Evolutionary conservation across 495 filamentous ascomycete genomes (phyloP).

Genomic region (Penicillium herquei): DNA sequence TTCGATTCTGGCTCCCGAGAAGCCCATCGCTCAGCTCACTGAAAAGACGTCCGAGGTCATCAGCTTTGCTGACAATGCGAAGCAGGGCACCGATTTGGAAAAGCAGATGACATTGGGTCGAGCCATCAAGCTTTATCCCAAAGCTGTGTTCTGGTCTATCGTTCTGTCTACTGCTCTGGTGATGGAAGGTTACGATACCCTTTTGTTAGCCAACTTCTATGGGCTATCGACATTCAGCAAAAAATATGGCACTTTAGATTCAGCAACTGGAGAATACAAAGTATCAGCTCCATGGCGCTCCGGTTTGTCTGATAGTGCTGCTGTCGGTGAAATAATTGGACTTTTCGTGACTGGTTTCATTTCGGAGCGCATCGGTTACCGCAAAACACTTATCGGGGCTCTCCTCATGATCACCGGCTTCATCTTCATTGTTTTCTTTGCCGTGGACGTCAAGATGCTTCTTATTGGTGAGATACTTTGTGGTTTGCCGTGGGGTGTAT

Average conservation of each 20-base stretch:
- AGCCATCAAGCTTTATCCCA: neutral
- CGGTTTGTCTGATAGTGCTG: neutral
- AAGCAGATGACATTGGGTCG: neutral
- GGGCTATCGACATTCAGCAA: neutral
- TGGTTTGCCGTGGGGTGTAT: slow-evolving; percentile 73
- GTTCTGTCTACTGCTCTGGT: neutral
- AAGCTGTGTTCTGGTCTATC: neutral
- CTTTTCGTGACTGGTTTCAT: slow-evolving; percentile 65
- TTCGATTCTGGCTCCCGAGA: no score
- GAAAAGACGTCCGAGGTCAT: no score
- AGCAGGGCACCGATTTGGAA: no score
- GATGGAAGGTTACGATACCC: neutral
- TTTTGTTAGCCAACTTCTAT: neutral
- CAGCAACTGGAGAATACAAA: neutral
- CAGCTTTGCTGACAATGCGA: no score
- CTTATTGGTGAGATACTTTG: slow-evolving; percentile 67
- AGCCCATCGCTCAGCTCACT: no score
- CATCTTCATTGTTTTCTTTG: slow-evolving; percentile 43
- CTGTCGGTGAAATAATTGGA: slow-evolving; percentile 61
- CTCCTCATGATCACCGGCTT: slow-evolving; percentile 56
- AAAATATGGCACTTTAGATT: neutral
- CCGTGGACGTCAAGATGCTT: slow-evolving; percentile 57
- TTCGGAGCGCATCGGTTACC: slow-evolving; percentile 64
- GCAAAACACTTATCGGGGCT: slow-evolving; percentile 58
- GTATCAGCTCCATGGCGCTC: neutral